phyloP scores from a whole-genome alignment of 129 eudicot genomes.

The Flaveria linearis region DNA sequence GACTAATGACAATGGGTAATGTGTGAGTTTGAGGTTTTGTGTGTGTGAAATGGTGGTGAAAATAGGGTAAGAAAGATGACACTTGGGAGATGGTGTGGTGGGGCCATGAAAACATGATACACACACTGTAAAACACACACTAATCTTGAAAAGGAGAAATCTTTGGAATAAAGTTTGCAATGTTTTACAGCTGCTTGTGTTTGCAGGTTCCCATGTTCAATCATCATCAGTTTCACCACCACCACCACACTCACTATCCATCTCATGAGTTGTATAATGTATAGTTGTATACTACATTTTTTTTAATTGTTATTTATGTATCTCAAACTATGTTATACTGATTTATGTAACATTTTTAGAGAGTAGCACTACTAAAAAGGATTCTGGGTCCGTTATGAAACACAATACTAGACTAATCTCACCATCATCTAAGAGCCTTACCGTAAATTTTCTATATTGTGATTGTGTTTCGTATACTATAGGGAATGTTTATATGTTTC shows the following conservation, averaged over 20 bases:
- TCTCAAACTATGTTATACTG: too few species aligned
- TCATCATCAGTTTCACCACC: conserved; percentile 42
- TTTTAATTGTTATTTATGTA: too few species aligned
- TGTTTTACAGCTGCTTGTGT: conserved; percentile 27
- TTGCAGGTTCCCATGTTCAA: conserved; percentile 39
- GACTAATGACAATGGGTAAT: conserved; percentile 17
- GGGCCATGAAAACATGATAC: conserved; percentile 24
- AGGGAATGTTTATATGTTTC: too few species aligned
- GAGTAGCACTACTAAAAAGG: too few species aligned
- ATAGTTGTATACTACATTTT: background rate
- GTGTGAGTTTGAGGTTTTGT: conserved; percentile 32
- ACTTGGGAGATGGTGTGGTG: conserved; percentile 25
- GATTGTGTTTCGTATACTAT: too few species aligned
- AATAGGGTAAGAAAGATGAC: conserved; percentile 38
- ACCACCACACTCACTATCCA: conserved; percentile 33
- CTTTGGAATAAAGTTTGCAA: conserved; percentile 30
- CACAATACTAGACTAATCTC: too few species aligned
- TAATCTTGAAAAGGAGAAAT: conserved; percentile 27
- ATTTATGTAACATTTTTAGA: too few species aligned
- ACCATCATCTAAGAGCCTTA: too few species aligned
- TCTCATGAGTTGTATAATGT: background rate
- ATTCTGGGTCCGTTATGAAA: too few species aligned
- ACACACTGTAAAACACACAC: conserved; percentile 29
- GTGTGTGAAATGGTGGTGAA: conserved; percentile 29
- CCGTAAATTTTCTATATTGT: too few species aligned